Conservation (phyloP, 345 rosid genomes). For the Limnanthes douglasii region DNA sequence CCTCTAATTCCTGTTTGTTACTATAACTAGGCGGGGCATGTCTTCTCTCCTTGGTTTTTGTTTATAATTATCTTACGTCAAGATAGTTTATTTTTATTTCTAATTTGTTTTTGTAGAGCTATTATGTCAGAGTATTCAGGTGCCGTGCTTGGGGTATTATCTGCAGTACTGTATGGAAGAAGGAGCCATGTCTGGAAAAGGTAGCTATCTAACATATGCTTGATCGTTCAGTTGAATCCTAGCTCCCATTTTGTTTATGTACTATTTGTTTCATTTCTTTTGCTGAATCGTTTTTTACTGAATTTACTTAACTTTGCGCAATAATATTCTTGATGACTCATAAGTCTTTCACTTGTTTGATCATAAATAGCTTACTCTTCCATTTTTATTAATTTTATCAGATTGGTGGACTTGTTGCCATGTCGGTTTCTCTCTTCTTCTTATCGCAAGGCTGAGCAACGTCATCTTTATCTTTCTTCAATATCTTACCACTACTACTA, state of each 20-base stretch:
- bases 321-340: neutral
- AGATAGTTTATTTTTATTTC: too few relatives aligned
- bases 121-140: conserved; percentile 73
- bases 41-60: too few relatives aligned
- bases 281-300: too few relatives aligned
- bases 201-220: conserved; percentile 12
- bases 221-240: neutral
- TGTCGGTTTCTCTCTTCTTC: conserved; percentile 55
- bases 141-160: conserved; percentile 64
- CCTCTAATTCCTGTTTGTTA: too few relatives aligned
- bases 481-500: conserved; percentile 31
- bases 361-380: too few relatives aligned
- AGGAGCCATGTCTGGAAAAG: conserved; percentile 47
- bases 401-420: conserved; percentile 62
- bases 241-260: too few relatives aligned
- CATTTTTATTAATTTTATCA: too few relatives aligned
- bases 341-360: neutral
- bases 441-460: conserved; percentile 74
- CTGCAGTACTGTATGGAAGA: conserved; percentile 50
- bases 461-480: conserved; percentile 41
- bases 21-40: too few relatives aligned
- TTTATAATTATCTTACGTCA: too few relatives aligned
- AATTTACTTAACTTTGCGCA: too few relatives aligned
- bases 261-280: too few relatives aligned
- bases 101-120: conserved; percentile 45